Conservation (phyloP, 495 filamentous ascomycete genomes). For the Ascobolus immersus region DNA sequence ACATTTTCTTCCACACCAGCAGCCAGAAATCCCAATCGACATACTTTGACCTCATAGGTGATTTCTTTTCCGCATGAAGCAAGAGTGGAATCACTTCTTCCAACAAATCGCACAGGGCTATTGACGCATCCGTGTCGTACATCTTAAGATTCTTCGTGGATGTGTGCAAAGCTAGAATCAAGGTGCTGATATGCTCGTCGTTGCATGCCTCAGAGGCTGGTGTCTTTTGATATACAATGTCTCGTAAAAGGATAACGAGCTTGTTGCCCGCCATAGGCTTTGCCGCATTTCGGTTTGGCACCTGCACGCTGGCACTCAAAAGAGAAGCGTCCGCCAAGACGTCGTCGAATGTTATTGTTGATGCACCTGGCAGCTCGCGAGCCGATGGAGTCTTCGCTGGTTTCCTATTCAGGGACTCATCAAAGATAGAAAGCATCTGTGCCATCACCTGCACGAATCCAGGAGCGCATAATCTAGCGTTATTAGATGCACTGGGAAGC, state of each 20-base stretch:
- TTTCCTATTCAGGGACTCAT: slow-evolving; percentile 60
- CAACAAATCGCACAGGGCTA: slow-evolving; percentile 74
- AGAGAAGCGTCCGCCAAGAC: slow-evolving; percentile 40
- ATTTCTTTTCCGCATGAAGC: slow-evolving; percentile 8
- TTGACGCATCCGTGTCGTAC: slow-evolving; percentile 74
- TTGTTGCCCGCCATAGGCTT: slow-evolving; percentile 82
- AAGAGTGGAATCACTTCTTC: slow-evolving; percentile 36
- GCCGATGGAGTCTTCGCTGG: slow-evolving; percentile 19
- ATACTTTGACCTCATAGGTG: slow-evolving; percentile 7
- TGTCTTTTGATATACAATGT: slow-evolving; percentile 52
- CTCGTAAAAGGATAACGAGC: slow-evolving; percentile 60
- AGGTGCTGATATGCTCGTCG: slow-evolving; percentile 38
- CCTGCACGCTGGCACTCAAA: no score
- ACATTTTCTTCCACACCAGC: slow-evolving; percentile 55
- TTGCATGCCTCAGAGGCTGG: slow-evolving; percentile 19
- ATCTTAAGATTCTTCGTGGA: slow-evolving; percentile 56
- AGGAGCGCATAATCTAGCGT: slow-evolving; percentile 45
- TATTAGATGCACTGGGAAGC: slow-evolving; percentile 30
- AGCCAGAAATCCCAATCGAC: slow-evolving; percentile 83
- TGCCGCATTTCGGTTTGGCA: slow-evolving; percentile 37
- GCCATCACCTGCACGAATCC: slow-evolving; percentile 65
- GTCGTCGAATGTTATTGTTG: slow-evolving; percentile 52
- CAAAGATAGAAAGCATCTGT: slow-evolving; percentile 57
- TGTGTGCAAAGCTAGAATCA: slow-evolving; percentile 48
- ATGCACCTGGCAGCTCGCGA: slow-evolving; percentile 28